phyloP scores from a whole-genome alignment of 2,329 filamentous ascomycete genomes.

The Diaporthe sp. region DNA sequence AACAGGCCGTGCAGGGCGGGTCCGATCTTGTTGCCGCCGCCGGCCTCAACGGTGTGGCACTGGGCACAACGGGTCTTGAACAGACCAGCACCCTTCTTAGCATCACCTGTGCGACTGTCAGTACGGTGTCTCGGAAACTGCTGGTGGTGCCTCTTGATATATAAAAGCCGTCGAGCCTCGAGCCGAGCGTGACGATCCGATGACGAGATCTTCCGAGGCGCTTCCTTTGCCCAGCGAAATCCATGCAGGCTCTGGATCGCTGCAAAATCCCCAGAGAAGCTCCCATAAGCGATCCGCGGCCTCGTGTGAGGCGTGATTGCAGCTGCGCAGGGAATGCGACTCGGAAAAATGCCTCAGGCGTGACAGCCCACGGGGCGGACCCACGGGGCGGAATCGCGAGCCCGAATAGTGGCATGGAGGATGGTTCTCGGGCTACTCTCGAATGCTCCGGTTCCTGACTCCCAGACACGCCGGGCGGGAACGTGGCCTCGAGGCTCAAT shows the following conservation, averaged over 20 bases:
- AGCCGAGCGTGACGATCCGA: background rate
- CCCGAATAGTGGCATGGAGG: slow-evolving; percentile 42
- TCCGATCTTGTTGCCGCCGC: slow-evolving; percentile 97
- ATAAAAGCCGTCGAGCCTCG: background rate
- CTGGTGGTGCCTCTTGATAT: background rate
- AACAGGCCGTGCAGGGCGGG: slow-evolving; percentile 98
- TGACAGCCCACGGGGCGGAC: background rate
- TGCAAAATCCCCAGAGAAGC: background rate
- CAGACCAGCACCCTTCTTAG: slow-evolving; percentile 96
- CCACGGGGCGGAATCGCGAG: background rate
- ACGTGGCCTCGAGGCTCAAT: slow-evolving; percentile 43
- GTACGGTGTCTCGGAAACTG: background rate
- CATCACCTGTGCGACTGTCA: slow-evolving; percentile 75
- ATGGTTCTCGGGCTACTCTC: slow-evolving; percentile 39
- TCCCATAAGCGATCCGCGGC: background rate
- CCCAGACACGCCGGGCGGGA: background rate
- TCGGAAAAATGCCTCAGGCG: slow-evolving; percentile 54
- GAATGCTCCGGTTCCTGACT: too few species aligned
- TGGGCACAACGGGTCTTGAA: slow-evolving; percentile 99
- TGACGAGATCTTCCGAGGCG: slow-evolving; percentile 2
- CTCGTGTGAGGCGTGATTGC: slow-evolving; percentile 22
- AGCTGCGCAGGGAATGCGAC: slow-evolving; percentile 40
- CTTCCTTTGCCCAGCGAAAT: background rate
- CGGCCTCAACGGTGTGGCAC: slow-evolving; percentile 95
- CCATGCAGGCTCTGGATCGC: background rate